Base-by-base conservation (phyloP, 2,329 filamentous ascomycete species). In the Xylariaceae sp. region DNA sequence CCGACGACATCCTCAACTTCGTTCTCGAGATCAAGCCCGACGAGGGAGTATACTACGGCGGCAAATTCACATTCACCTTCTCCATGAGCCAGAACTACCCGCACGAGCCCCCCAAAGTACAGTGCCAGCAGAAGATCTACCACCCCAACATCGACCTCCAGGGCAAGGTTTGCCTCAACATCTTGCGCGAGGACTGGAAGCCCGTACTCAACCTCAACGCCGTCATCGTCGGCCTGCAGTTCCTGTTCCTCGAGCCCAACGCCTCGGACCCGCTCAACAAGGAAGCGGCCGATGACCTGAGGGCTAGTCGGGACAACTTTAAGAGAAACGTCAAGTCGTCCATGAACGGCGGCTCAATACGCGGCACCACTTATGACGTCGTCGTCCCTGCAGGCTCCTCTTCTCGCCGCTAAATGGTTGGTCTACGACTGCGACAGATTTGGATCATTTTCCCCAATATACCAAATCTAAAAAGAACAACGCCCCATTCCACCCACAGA, bases 61-160 rank as follows among this genome's bases (percentile, higher is more conserved):
- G 92, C 49, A 76, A 77, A 52, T 99, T 97, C 73, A 83, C 85
- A 52, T 99, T 99, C 71, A 87, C 82, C 57, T 97, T 99, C 71
- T 81, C 82, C 56, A 95, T 99, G 74, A 90, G 89, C 71, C 88
- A 92, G 66, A 94, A 88, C 74, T 99, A 96, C 72, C 94, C 94
- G 0, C 94, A 97, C 73, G 91, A 97, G 68, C 91, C 94, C 55
- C 94, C 94, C 17, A 97, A 97, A 73, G 94, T 99, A 61, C 94
- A 89, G 66, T 97, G 94, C 74, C 87, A 85, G 60, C 89, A 99
- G 73, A 97, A 96, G 78, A 97, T 99, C 63, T 99, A 99, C 74
- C 94, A 99, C 68, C 94, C 94, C 6, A 99, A 99, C 71, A 99
- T 99, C 67, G 94, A 99, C 66, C 80, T 96, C 38, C 90, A 97